These are phyloP conservation scores for Sodiomyces alkalinus DNA, from an alignment of 2,329 filamentous ascomycete genomes.

Conservation along the genomic window DNA sequence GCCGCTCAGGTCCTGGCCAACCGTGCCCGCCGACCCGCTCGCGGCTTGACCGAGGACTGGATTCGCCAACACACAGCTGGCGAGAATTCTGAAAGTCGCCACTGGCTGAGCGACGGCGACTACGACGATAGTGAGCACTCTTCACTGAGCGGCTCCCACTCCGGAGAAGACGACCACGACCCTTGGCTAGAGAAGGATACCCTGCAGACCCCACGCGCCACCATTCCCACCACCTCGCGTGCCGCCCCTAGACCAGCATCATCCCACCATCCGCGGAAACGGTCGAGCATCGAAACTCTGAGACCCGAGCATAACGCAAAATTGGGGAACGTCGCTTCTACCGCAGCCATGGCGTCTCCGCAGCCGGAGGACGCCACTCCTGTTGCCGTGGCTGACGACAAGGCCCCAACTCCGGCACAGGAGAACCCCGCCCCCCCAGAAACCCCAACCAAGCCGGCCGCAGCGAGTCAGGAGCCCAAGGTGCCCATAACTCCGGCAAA, in stretches of 20 bases:
- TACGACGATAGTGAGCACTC: slow-evolving; percentile 61
- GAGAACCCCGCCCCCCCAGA: slow-evolving; percentile 13
- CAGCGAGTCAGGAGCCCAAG: slow-evolving; percentile 13
- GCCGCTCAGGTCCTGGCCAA: slow-evolving; percentile 46
- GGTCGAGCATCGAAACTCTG: slow-evolving; percentile 42
- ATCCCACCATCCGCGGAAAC: slow-evolving; percentile 26
- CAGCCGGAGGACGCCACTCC: slow-evolving; percentile 5
- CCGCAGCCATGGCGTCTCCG: slow-evolving; percentile 6
- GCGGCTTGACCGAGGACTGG: slow-evolving; percentile 68
- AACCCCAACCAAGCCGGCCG: slow-evolving; percentile 16
- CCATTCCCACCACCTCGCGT: slow-evolving; percentile 5
- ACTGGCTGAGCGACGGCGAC: slow-evolving; percentile 15
- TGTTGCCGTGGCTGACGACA: slow-evolving; percentile 3
- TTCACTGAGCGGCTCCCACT: slow-evolving; percentile 54
- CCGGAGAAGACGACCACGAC: slow-evolving; percentile 27
- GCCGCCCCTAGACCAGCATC: neutral
- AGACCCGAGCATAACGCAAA: slow-evolving; percentile 20
- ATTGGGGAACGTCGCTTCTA: neutral
- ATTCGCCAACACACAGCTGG: slow-evolving; percentile 71
- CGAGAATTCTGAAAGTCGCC: slow-evolving; percentile 31
- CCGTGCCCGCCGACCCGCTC: slow-evolving; percentile 40
- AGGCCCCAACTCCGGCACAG: slow-evolving; percentile 8
- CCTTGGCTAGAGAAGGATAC: slow-evolving; percentile 36
- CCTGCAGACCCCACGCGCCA: slow-evolving; percentile 31
- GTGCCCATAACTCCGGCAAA: slow-evolving; percentile 19